phyloP scores from a whole-genome alignment of 1,139 yeast species.

The Taphrina betulina region DNA sequence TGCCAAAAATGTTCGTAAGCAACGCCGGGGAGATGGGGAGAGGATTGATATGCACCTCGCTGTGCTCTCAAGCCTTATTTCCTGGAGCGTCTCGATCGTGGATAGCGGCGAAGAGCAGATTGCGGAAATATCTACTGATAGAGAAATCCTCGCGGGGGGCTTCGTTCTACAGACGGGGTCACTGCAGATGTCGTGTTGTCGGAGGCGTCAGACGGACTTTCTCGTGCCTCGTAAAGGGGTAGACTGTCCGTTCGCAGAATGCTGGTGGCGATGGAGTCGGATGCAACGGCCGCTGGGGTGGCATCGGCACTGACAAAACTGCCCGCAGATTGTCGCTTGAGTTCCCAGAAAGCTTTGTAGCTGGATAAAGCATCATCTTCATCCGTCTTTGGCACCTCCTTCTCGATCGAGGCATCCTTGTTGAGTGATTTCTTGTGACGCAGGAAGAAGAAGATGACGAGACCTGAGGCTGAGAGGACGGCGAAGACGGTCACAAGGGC shows the following conservation, averaged over 20 bases:
- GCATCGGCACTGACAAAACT: slow-evolving; percentile 27
- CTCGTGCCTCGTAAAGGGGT: slow-evolving; percentile 4
- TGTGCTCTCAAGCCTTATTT: too few relatives aligned
- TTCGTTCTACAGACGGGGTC: slow-evolving; percentile 2
- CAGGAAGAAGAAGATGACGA: neutral
- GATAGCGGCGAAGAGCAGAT: too few relatives aligned
- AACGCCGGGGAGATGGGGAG: too few relatives aligned
- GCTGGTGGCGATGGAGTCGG: neutral
- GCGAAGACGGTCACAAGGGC: neutral
- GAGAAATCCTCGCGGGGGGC: slow-evolving; percentile 11
- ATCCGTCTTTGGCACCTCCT: neutral
- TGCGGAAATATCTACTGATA: too few relatives aligned
- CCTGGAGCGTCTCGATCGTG: too few relatives aligned
- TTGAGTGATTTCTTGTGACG: neutral
- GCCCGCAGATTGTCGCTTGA: slow-evolving; percentile 18
- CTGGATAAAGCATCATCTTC: slow-evolving; percentile 21
- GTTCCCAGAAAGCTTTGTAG: slow-evolving; percentile 30
- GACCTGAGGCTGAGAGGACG: neutral
- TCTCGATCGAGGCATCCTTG: neutral
- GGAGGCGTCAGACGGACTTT: neutral
- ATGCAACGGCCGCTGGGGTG: slow-evolving; percentile 12
- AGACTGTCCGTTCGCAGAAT: neutral
- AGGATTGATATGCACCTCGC: too few relatives aligned
- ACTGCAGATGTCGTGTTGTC: neutral
- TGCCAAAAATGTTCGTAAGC: too few relatives aligned